Base-by-base conservation (phyloP, 1,139 yeast genomes). In the Scheffersomyces segobiensis region DNA sequence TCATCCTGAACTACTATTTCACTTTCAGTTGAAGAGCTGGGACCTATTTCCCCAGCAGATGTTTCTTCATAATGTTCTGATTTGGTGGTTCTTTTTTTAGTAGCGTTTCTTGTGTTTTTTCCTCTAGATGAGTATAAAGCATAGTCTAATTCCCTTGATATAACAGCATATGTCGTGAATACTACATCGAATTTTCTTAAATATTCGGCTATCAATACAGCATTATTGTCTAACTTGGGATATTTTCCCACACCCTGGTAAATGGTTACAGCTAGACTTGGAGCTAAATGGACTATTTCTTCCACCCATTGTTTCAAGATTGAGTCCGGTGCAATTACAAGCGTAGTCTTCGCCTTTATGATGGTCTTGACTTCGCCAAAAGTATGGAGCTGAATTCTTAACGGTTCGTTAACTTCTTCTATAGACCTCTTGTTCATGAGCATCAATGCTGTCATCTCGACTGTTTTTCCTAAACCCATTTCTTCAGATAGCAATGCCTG, bases 381-480 rank as follows among this genome's bases (percentile, higher is more conserved):
- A 3, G 76, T 67, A 49, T 68, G 70, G n/a, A 79, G 63, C 53
- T 72, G 79, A 54, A 70, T 79, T 59, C 70, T 76, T 1, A 76
- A 61, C 4, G 73, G 70, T 47, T 81, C 78, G 56, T 81, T 82
- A 12, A 74, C 63, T 62, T 87, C 89, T 18, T 67, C 70, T 0
- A 62, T 55, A 0, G 82, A 82, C 20, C 91, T 71, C 26, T 78
- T 86, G 69, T 93, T 89, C 57, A 87, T 68, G 3, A 87, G 69
- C 0, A 88, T 74, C 47, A 93, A 73, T 0, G 97, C 80, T 1
- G 92, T 79, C 7, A 92, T 78, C 70, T 95, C 99, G 2, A 95
- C 87, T 0, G 98, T 93, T 69, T 95, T 95, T 0, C 99, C 99
- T 5, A 95, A 80, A 0, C 99, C 98, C 99, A 95, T 95, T 72